Conservation (phyloP, 306 rosid species). For the Dalbergia cultrata region DNA sequence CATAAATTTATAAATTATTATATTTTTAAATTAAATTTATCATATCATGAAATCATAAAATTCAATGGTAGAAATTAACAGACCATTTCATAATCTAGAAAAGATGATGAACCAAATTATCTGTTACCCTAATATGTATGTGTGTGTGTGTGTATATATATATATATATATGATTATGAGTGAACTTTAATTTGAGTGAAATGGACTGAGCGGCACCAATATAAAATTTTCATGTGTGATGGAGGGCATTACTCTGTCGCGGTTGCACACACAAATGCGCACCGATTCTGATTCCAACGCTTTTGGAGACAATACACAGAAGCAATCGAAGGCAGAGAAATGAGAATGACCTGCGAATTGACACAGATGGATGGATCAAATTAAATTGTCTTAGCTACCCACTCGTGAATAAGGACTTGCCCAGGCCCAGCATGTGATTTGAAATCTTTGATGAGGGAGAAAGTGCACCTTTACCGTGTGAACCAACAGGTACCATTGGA, state of each 20-base stretch:
- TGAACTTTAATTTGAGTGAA: too few relatives aligned
- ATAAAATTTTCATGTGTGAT: neutral
- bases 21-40: too few relatives aligned
- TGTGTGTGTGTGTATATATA: too few relatives aligned
- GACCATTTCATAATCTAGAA: too few relatives aligned
- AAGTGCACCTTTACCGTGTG: neutral
- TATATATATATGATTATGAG: too few relatives aligned
- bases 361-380: neutral
- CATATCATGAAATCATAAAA: too few relatives aligned
- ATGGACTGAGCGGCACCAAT: neutral
- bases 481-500: neutral
- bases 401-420: neutral
- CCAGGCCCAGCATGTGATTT: neutral
- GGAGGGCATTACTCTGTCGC: neutral
- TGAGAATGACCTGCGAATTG: neutral
- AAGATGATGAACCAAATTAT: too few relatives aligned
- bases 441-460: neutral
- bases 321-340: neutral
- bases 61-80: too few relatives aligned
- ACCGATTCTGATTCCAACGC: neutral
- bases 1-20: too few relatives aligned
- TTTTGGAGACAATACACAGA: neutral
- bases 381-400: neutral
- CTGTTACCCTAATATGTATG: too few relatives aligned
- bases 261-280: slow-evolving; percentile 4